Evolutionary conservation across 2,329 filamentous ascomycete species (phyloP).

Genomic region (Chaetomium sp.): DNA sequence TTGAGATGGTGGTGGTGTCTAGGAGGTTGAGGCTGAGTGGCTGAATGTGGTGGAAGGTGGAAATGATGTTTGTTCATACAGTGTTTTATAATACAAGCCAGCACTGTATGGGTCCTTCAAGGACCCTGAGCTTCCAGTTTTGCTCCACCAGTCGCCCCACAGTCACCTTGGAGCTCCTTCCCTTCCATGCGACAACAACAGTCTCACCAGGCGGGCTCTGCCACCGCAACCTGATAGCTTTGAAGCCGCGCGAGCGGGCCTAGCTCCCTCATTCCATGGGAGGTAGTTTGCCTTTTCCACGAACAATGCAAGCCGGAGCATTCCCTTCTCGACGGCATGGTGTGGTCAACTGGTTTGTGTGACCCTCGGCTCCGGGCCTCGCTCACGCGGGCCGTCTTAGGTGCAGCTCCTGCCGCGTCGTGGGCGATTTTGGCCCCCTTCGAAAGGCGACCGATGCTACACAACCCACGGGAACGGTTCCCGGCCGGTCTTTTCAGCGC

Average conservation of each 20-base stretch:
- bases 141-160: neutral
- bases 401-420: neutral
- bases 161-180: neutral
- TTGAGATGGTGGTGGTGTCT: neutral
- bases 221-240: too few relatives aligned
- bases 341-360: conserved; percentile 5
- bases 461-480: conserved; percentile 14
- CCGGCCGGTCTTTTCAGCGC: conserved; percentile 2
- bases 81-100: neutral
- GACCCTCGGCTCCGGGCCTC: conserved; percentile 19
- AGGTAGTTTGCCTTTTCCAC: neutral
- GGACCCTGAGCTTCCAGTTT: neutral
- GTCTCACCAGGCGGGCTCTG: neutral
- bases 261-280: neutral
- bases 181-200: neutral
- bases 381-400: conserved; percentile 21
- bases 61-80: neutral
- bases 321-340: neutral
- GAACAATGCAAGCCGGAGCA: neutral
- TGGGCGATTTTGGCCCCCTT: neutral
- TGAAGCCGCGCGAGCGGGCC: neutral
- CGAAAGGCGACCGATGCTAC: neutral
- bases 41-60: neutral
- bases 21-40: neutral
- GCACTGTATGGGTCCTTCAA: neutral